Evolutionary conservation across 306 rosid species (phyloP).

Genomic region (Canavalia ensiformis): DNA sequence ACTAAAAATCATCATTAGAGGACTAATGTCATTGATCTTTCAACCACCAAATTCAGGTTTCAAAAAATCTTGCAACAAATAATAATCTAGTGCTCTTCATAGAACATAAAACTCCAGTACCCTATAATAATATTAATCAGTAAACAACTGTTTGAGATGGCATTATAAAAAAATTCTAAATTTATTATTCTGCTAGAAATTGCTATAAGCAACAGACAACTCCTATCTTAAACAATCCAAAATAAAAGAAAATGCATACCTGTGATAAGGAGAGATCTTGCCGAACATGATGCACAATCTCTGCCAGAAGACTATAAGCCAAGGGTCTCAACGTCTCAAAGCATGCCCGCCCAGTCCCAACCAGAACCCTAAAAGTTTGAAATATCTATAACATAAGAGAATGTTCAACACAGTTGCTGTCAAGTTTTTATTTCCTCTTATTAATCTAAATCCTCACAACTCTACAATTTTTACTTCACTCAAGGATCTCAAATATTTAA

Average conservation of each 20-base stretch:
- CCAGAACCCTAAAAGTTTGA: conserved; percentile 76
- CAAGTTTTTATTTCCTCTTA: neutral
- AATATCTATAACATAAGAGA: conserved; percentile 41
- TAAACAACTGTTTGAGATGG: neutral
- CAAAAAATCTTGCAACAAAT: neutral
- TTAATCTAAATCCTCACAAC: conserved; percentile 22
- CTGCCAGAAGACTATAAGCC: conserved; percentile 98
- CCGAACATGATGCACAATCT: conserved; percentile 99
- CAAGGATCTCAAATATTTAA: conserved; percentile 21
- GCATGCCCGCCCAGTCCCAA: conserved; percentile 98
- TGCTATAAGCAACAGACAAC: conserved; percentile 19
- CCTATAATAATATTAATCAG: conserved; percentile 12
- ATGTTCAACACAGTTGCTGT: conserved; percentile 36
- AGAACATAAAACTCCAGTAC: conserved; percentile 10
- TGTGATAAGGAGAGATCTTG: conserved; percentile 87
- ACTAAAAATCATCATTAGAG: conserved; percentile 30
- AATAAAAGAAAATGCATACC: conserved; percentile 55
- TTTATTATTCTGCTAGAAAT: conserved; percentile 25
- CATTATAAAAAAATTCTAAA: neutral
- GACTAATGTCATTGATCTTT: neutral
- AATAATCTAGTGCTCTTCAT: neutral
- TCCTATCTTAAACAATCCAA: conserved; percentile 36
- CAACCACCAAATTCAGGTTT: conserved; percentile 10
- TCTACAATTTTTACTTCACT: neutral
- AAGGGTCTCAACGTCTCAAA: conserved; percentile 95